Base-by-base conservation (phyloP, 1,139 yeast species). In the Candida sp. region DNA sequence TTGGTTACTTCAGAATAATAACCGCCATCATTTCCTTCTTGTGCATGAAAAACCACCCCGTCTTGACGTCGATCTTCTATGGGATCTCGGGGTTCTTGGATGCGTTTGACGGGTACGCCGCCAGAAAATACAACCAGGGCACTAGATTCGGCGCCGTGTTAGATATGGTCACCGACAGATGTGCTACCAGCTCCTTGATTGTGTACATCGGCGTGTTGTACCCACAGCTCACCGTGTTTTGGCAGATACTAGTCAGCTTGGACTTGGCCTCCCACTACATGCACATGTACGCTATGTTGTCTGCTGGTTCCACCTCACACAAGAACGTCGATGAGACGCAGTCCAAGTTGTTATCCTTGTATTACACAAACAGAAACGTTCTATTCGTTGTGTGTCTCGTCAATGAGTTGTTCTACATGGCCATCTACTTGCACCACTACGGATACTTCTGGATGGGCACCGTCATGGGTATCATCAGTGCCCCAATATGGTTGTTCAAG, bases 111-210 rank as follows among this genome's bases (percentile, higher is more conserved):
- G 99, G 99, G 4, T 87, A 88, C 53, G 97, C 97, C 49, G 99
- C 99, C 7, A 82, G 99, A 55, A 83, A 82, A 63, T 91, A 78
- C 68, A 84, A 89, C 66, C 99, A 96, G 69, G 90, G 97, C 12
- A 90, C 98, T 35, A 82, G 84, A 59, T 91, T 92, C 62, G 99
- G 99, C 34, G 98, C 99, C 11, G 97, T 96, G 25, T 80, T 96
- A 62, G 99, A 96, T 71, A 96, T 96, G 99, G 98, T 96, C 35
- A 94, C 99, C 30, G 99, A 96, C 67, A 81, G 99, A 66, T 94
- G 98, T 67, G 94, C 99, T 27, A 96, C 99, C 0, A 84, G 96
- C 11, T 89, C 97, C 25, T 79, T 96, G 63, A 86, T 92, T 60
- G 92, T 96, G 67, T 94, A 84, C 69, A 78, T 96, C 54, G 84